Evolutionary conservation across 768 basidiomycete species (phyloP), one percentile per base, ranked within the genome.

Genomic region (Neoboletus subvelutipes): DNA sequence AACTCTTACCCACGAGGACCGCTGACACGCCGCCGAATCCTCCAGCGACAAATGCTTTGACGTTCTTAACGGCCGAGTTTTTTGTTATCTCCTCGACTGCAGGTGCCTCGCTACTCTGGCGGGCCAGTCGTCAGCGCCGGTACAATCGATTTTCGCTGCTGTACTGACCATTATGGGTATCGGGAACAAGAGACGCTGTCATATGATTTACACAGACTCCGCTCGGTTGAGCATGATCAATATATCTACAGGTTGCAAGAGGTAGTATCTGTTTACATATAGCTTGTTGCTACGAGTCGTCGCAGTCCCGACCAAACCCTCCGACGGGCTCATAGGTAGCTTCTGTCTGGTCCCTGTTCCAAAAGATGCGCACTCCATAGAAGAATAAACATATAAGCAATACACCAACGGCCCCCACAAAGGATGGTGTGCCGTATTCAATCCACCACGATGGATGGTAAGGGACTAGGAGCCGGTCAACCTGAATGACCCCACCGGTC

Each of bases 281-380:
- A 37, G 2, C 31, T 28, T 11, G 48, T 49, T 12, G 50, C 54
- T 66, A 71, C 45, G 61, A 65, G 7, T 78, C 72, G 1, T 75
- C 71, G 55, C 82, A 83, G 42, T 83, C 82, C 47, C 76, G 76
- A 36, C 78, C 81, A 70, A 90, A 92, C 36, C 93, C 92, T 45
- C 93, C 94, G 37, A 89, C 73, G 24, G 94, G 93, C 69, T 96
- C 94, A 71, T 92, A 97, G 37, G 91, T 94, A 36, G 92, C 88
- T 71, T 93, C 89, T 33, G 84, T 88, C 54, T 83, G 83, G 69
- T 92, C 90, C 64, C 78, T 73, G 60, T 79, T 78, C 91, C 92
- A 94, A 50, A 91, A 69, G 52, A 76, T 73, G 55, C 84, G 76
- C 22, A 90, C 85, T n/a, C 80, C 86, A 67, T 84, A 83, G 73